Evolutionary conservation across 495 filamentous ascomycete genomes (phyloP).

Genomic region (Tetracladium marchalianum): DNA sequence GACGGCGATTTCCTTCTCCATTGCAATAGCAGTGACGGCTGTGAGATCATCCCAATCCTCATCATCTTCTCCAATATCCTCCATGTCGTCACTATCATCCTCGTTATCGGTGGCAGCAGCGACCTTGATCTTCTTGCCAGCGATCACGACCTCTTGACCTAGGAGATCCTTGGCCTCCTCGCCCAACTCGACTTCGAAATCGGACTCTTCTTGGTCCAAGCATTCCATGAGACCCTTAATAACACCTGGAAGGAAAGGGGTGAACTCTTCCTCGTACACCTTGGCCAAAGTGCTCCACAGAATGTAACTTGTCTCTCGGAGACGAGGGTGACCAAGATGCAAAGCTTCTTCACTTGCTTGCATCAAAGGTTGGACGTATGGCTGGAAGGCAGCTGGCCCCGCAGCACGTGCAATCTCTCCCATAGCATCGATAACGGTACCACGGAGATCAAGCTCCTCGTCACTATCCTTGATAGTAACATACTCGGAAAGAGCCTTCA

Average conservation of each 20-base stretch:
- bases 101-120: slow-evolving; percentile 43
- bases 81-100: slow-evolving; percentile 48
- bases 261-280: slow-evolving; percentile 86
- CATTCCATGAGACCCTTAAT: slow-evolving; percentile 77
- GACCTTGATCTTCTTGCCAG: slow-evolving; percentile 78
- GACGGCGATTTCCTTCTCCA: slow-evolving; percentile 95
- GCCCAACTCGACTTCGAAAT: slow-evolving; percentile 69
- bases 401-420: slow-evolving; percentile 86
- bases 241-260: slow-evolving; percentile 74
- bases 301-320: slow-evolving; percentile 93
- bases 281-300: slow-evolving; percentile 91
- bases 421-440: slow-evolving; percentile 82
- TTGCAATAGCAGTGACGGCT: slow-evolving; percentile 73
- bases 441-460: slow-evolving; percentile 83
- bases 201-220: slow-evolving; percentile 82
- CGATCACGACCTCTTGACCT: slow-evolving; percentile 55
- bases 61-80: slow-evolving; percentile 62
- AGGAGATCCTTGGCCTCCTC: slow-evolving; percentile 70
- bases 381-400: slow-evolving; percentile 76
- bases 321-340: slow-evolving; percentile 76
- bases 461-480: slow-evolving; percentile 78
- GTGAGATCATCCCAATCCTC: slow-evolving; percentile 75
- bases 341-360: slow-evolving; percentile 84
- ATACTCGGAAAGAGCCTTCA: slow-evolving; percentile 75
- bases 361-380: slow-evolving; percentile 83